Evolutionary conservation across 768 basidiomycete genomes (phyloP), one percentile per base, ranked within the genome.

Genomic region (Suillus ampliporus): DNA sequence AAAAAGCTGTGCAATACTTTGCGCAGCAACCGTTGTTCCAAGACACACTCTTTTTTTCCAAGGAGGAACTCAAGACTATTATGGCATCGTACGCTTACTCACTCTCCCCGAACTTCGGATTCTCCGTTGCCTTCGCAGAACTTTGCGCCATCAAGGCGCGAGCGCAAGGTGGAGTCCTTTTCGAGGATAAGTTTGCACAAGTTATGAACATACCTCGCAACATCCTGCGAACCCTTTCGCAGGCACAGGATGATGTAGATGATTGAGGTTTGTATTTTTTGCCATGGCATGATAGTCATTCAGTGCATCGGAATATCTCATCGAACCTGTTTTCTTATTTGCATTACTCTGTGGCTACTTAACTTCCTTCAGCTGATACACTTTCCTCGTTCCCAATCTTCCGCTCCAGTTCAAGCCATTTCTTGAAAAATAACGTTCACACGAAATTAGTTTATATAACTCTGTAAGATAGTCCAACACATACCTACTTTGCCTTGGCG

Each of bases 301-400:
- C 28, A 19, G 17, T 50, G 28, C 14, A 31, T 50, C 10, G 10
- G 28, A 5, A 11, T 34, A 51, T 31, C 11, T 19, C 5, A 51
- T 31, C 6, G 28, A 31, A 51, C 9, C 17, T 28, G 15, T 48
- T 31, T 26, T 28, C 14, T 26, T 46, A 21, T 23, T 23, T 13
- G 10, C 14, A 48, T 9, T 50, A 50, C 17, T 28, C 19, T 86
- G 89, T 64, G 92, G 92, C 95, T 94, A 99, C 75, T 94, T 94
- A 44, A 95, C 78, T 14, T 97, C 97, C 72, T 90, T 92, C 66
- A 51, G 74, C 72, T 35, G 85, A 83, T 31, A 86, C 89, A n/a
- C 95, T 94, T 46, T 89, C 89, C 62, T 91, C 92, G 69, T 97
- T 92, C 5, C 97, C 97, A 62, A 95, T 78, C 67, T 87, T 85